These are phyloP conservation scores for Paramecium caudatum DNA, from an alignment of 73 alveolate genomes.

Conservation along the genomic window DNA sequence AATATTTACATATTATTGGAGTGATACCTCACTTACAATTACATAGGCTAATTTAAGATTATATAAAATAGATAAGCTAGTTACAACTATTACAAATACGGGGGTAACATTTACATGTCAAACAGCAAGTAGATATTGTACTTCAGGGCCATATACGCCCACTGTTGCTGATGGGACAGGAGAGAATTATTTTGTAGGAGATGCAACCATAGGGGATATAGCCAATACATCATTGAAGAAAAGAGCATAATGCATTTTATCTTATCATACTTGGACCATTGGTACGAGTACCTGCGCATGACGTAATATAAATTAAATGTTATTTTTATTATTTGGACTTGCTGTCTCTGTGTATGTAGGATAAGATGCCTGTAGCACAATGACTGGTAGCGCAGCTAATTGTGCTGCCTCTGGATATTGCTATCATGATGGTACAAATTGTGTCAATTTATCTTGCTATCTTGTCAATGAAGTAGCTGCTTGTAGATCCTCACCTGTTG, in stretches of 20 bases:
- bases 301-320: too few species aligned
- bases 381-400: not conserved
- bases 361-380: not conserved
- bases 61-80: not conserved
- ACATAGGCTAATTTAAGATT: not conserved
- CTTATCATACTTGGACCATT: conserved; percentile 26
- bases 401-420: not conserved
- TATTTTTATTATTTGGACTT: too few species aligned
- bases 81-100: not conserved
- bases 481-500: conserved; percentile 32
- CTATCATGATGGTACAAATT: not conserved
- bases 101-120: not conserved
- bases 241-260: conserved; percentile 27
- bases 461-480: conserved; percentile 58
- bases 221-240: not conserved
- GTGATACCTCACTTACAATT: not conserved
- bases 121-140: not conserved
- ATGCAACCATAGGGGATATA: not conserved
- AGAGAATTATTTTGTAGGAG: not conserved
- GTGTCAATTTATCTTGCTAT: conserved; percentile 11
- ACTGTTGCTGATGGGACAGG: not conserved
- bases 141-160: not conserved
- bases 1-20: not conserved
- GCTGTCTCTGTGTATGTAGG: not conserved
- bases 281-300: not conserved